Base-by-base conservation (phyloP, 192 early-diverging fungal genomes). In the Geosiphon pyriformis region DNA sequence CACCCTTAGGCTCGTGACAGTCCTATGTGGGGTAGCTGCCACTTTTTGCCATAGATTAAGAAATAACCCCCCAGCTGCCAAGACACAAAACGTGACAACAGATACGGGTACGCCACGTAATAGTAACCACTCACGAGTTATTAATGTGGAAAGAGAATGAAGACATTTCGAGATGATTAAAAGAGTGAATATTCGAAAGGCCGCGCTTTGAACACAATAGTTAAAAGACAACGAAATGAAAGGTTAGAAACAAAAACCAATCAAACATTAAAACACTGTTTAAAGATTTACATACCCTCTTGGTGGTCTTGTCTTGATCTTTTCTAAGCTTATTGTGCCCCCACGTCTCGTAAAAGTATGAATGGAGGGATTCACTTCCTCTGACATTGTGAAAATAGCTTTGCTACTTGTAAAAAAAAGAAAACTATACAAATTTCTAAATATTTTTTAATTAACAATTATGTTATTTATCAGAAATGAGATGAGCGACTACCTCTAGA, bases 161-260 rank as follows among this genome's bases (percentile, higher is more conserved):
- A 60, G 34, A 31, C 34, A 31, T 35, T 60, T 60, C 23, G 59
- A 60, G 26, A 42, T 31, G 17, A 12, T 30, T 23, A 60, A 35
- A 20, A 60, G 27, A 37, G 33, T 42, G 26, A 60, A 15, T 25
- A 60, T 20, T 23, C 25, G 33, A 26, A 60, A 8, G 20, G 59
- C n/a, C n/a, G n/a, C n/a, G n/a, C n/a, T n/a, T n/a, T n/a, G 59
- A 42, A 60, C 46, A 60, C 59, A 37, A 23, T 53, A 53, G 51
- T 12, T 53, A 26, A 26, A 26, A 53, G 51, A 26, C 22, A 26
- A 6, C 27, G 20, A 53, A 53, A 53, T 53, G 48, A 35, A 58
- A 18, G 32, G 4, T 57, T 11, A 22, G 46, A 59, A 59, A 33
- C 18, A 37, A 42, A 59, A 59, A 59, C 22, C 23, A 4, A 11